These are phyloP conservation scores for Geotrichum citri-aurantii DNA, from an alignment of 1,139 yeast species.

Conservation along the genomic window DNA sequence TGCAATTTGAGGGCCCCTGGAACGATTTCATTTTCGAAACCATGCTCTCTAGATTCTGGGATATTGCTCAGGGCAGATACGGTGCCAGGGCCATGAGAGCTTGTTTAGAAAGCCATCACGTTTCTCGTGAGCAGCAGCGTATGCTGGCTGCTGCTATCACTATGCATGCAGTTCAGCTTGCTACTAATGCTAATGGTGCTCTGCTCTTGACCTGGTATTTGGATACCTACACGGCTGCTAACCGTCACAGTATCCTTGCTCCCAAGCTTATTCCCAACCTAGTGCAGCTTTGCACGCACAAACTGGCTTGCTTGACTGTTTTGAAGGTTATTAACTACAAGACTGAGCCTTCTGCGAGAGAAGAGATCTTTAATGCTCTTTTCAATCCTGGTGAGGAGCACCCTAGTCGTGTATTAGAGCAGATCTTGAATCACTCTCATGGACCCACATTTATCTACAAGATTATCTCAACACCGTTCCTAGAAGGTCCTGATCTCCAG, in stretches of 20 bases:
- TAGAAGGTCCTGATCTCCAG: constrained; percentile 46
- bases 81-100: constrained; percentile 96
- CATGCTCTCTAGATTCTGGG: constrained; percentile 70
- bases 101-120: constrained; percentile 70
- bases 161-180: constrained; percentile 71
- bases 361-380: constrained; percentile 54
- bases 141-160: constrained; percentile 78
- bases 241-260: constrained; percentile 52
- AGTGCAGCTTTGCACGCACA: constrained; percentile 68
- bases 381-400: constrained; percentile 39
- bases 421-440: constrained; percentile 54
- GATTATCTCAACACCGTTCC: constrained; percentile 42
- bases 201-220: constrained; percentile 88
- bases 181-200: constrained; percentile 82
- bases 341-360: constrained; percentile 58
- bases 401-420: constrained; percentile 41
- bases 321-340: constrained; percentile 68
- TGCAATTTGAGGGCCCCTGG: constrained; percentile 82
- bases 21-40: constrained; percentile 87
- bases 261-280: constrained; percentile 58
- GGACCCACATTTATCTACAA: constrained; percentile 87
- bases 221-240: constrained; percentile 70
- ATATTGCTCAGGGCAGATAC: constrained; percentile 80
- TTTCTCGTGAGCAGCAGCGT: constrained; percentile 61
- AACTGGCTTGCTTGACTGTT: constrained; percentile 77